phyloP scores from a whole-genome alignment of 495 filamentous ascomycete genomes.

The Trichodelitschia bisporula region DNA sequence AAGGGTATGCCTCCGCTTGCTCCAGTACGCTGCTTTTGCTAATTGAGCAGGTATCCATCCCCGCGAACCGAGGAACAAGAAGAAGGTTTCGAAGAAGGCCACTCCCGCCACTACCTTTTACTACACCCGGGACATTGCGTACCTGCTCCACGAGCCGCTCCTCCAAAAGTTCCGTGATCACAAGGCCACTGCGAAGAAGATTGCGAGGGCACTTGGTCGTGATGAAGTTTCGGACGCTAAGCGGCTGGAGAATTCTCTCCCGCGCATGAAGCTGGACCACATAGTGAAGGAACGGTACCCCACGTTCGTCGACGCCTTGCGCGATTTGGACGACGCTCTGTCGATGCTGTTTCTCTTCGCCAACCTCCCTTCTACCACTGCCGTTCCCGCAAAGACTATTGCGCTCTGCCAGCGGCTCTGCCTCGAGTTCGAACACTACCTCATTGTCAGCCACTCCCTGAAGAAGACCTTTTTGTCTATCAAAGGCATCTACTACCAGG shows the following conservation, averaged over 20 bases:
- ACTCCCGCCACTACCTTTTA: conserved; percentile 90
- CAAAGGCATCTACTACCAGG: conserved; percentile 99
- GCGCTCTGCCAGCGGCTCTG: conserved; percentile 74
- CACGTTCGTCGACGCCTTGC: conserved; percentile 80
- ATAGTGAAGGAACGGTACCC: conserved; percentile 96
- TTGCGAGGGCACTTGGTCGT: conserved; percentile 66
- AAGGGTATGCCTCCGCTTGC: conserved; percentile 32
- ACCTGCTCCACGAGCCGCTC: conserved; percentile 90
- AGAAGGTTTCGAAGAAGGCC: conserved; percentile 78
- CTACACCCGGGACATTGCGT: conserved; percentile 97
- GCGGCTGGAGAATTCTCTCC: conserved; percentile 59
- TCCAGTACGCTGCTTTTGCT: not conserved
- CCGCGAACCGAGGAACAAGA: conserved; percentile 84
- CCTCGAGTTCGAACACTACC: conserved; percentile 90
- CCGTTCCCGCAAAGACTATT: conserved; percentile 80
- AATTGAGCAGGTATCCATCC: conserved; percentile 60
- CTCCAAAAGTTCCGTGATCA: conserved; percentile 89
- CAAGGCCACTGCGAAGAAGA: conserved; percentile 90
- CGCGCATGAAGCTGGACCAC: conserved; percentile 75
- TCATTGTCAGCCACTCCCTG: conserved; percentile 71
- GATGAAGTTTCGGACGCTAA: conserved; percentile 74
- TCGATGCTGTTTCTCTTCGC: conserved; percentile 95
- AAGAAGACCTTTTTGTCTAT: conserved; percentile 93
- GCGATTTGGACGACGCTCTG: conserved; percentile 88
- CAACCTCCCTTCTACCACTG: conserved; percentile 69